Conservation (phyloP, 129 eudicot species). For the Calendula officinalis region DNA sequence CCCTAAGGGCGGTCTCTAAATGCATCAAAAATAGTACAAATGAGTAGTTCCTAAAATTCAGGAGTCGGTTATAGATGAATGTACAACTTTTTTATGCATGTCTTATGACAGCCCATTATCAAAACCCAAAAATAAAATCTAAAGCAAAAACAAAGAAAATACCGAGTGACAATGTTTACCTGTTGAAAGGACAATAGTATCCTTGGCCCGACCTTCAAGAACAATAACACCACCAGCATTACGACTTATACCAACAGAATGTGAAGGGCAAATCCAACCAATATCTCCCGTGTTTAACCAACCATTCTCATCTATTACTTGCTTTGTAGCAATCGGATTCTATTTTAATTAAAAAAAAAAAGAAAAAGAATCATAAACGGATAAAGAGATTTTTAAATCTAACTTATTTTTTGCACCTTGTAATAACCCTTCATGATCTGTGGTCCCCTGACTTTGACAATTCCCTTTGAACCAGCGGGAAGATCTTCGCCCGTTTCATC, state of each 20-base stretch:
- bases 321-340: conserved; percentile 67
- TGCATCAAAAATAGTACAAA: too few species aligned
- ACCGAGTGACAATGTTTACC: conserved; percentile 36
- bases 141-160: not conserved
- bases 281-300: conserved; percentile 95
- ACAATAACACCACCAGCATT: conserved; percentile 69
- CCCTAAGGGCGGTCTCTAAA: too few species aligned
- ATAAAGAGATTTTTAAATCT: not conserved
- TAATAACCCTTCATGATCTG: conserved; percentile 91
- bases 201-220: conserved; percentile 98
- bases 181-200: conserved; percentile 92
- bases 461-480: conserved; percentile 75
- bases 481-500: conserved; percentile 62
- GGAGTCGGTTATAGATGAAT: too few species aligned
- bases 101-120: too few species aligned
- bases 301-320: conserved; percentile 72
- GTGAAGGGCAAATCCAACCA: conserved; percentile 81
- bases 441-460: conserved; percentile 84
- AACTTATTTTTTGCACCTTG: conserved; percentile 47
- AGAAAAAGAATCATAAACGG: not conserved
- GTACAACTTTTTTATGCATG: too few species aligned
- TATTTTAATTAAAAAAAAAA: conserved; percentile 30
- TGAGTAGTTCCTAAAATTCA: too few species aligned
- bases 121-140: too few species aligned
- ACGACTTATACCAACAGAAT: conserved; percentile 76